Conservation (phyloP, 2,329 filamentous ascomycete genomes). For the Aspergillus novofumigatus region DNA sequence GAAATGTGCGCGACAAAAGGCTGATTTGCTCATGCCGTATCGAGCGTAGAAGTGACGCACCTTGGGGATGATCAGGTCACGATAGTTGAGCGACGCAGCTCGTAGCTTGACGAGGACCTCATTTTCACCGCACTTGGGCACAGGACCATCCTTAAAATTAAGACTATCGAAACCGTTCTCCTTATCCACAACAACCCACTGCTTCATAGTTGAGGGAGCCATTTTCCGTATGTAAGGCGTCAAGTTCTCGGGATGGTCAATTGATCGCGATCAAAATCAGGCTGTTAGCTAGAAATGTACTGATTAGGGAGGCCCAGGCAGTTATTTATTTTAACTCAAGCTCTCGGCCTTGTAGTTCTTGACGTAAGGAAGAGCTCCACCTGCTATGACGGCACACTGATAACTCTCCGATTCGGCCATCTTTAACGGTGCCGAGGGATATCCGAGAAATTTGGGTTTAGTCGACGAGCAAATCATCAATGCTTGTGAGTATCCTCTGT, state of each 20-base stretch:
- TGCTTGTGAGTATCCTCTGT: not conserved
- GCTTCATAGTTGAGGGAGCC: slow-evolving; percentile 46
- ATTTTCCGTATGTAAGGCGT: slow-evolving; percentile 14
- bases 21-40: not conserved
- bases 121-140: slow-evolving; percentile 63
- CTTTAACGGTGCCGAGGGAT: not conserved
- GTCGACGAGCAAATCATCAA: not conserved
- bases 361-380: not conserved
- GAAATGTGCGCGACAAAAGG: not conserved
- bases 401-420: not conserved
- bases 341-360: not conserved
- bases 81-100: slow-evolving; percentile 49
- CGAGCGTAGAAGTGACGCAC: slow-evolving; percentile 41
- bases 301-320: not conserved
- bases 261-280: not conserved
- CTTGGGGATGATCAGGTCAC: slow-evolving; percentile 46
- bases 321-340: not conserved
- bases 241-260: not conserved
- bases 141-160: slow-evolving; percentile 47
- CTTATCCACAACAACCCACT: slow-evolving; percentile 52
- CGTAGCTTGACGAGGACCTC: slow-evolving; percentile 66
- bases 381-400: not conserved
- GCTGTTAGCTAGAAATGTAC: not conserved
- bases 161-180: slow-evolving; percentile 58
- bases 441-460: not conserved